Percentiles rank a stretch among this genome's conserved stretches.
Conservation (phyloP, 495 filamentous ascomycete species). For the Daldinia vernicosa region DNA sequence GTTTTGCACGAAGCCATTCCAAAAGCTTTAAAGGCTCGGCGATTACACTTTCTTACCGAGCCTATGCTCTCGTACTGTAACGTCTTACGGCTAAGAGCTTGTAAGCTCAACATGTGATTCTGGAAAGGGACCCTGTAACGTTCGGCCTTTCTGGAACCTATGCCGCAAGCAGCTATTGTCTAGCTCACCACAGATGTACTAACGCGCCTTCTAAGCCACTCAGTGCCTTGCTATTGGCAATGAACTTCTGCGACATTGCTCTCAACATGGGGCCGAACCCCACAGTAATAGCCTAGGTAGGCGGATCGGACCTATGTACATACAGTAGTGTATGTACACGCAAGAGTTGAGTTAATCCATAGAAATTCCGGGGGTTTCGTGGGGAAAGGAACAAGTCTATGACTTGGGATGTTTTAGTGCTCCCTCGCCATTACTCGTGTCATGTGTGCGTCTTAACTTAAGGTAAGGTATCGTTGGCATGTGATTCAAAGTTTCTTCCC, state of each 20-base stretch:
- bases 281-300: conserved; percentile 4
- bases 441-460: not conserved
- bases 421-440: conserved; percentile 25
- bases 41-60: conserved; percentile 34
- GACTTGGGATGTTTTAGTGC: conserved; percentile 26
- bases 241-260: conserved; percentile 1
- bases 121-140: not conserved
- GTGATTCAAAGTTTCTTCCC: conserved; percentile 20
- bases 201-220: conserved; percentile 27
- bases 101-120: conserved; percentile 38
- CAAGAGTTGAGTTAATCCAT: not conserved
- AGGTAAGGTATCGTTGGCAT: conserved; percentile 13
- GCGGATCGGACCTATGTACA: not conserved
- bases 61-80: not conserved
- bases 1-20: conserved; percentile 10
- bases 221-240: conserved; percentile 31
- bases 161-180: conserved; percentile 26
- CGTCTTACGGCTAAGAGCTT: conserved; percentile 19
- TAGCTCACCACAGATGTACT: conserved; percentile 15
- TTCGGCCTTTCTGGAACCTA: conserved; percentile 15
- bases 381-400: conserved; percentile 22
- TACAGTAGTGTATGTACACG: too few relatives aligned
- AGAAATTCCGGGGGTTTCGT: conserved; percentile 33
- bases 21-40: conserved; percentile 31
- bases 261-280: not conserved